Evolutionary conservation across 148 eudicot genomes (phyloP).

Genomic region (Vaccinium vitisidaea): DNA sequence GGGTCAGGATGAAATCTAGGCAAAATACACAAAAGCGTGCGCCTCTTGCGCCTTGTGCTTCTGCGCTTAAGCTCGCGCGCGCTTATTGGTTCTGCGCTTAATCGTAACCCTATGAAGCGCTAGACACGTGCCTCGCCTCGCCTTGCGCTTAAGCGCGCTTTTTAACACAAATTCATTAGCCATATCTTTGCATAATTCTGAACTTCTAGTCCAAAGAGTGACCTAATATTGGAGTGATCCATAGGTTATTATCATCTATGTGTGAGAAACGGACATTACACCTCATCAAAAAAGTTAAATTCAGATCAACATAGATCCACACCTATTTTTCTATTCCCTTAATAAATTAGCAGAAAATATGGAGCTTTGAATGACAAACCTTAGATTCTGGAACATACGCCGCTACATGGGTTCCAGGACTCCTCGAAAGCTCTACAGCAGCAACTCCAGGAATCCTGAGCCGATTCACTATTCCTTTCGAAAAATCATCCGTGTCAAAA

Average conservation of each 20-base stretch:
- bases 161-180: background rate
- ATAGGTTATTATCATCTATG: background rate
- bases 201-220: background rate
- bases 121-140: too few species aligned
- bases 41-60: too few species aligned
- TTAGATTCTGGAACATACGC: constrained; percentile 90
- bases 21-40: too few species aligned
- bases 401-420: constrained; percentile 78
- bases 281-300: background rate
- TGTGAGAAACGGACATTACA: background rate
- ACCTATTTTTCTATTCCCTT: background rate
- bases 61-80: too few species aligned
- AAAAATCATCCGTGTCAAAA: constrained; percentile 69
- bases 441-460: constrained; percentile 82
- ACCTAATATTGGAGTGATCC: background rate
- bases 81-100: too few species aligned
- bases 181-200: background rate
- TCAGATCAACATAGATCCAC: background rate
- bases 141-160: too few species aligned
- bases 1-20: too few species aligned
- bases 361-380: constrained; percentile 47
- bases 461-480: constrained; percentile 69
- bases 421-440: constrained; percentile 74
- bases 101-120: too few species aligned
- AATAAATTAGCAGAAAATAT: background rate